Evolutionary conservation across 345 rosid genomes (phyloP), one percentile per base, ranked within the genome.

Genomic region (Aegle marmelos): DNA sequence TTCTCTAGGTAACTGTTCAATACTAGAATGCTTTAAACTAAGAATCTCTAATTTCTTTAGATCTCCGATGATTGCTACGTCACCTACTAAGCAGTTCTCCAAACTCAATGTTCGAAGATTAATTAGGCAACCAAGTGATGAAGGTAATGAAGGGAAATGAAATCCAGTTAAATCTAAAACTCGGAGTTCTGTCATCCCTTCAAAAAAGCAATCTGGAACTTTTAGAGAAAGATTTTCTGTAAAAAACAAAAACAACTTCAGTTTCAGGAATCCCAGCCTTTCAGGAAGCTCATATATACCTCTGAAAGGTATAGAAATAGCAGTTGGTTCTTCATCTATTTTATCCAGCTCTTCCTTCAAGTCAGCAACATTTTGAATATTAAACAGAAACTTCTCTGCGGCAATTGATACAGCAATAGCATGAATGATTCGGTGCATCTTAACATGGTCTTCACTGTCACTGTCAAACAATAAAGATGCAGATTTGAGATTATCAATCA

Each of bases 401-500:
- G 81, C 82, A 1, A 82, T 74, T 4, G 79, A 65, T 6, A 62
- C 3, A 4, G 86, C 85, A 7, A 70, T 70, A 13, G 33, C 16
- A 37, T 9, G 72, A 21, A 84, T 69, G 13, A 79, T 54, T 27
- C 83, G 80, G 58, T 86, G 87, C 77, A 86, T 82, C 48, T 62
- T 79, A 30, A 82, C 68, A 0, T 0, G 1, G 9, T 34, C 31
- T n/a, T 45, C 37, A 9, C 1, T 50, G 19, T 21, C 39, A 70
- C 60, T 27, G 3, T 75, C 70, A n/a, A 70, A 31, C 68, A 81
- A 56, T 64, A 86, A 70, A 70, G 79, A 78, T 50, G 60, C 53
- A 10, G 66, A 53, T 59, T 72, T 80, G 45, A 86, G 83, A 60
- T 17, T 63, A 48, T 33, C 25, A 6, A 82, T 25, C 53, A 73